Evolutionary conservation across 73 alveolate species (phyloP).

Genomic region (Uronychia binucleata): DNA sequence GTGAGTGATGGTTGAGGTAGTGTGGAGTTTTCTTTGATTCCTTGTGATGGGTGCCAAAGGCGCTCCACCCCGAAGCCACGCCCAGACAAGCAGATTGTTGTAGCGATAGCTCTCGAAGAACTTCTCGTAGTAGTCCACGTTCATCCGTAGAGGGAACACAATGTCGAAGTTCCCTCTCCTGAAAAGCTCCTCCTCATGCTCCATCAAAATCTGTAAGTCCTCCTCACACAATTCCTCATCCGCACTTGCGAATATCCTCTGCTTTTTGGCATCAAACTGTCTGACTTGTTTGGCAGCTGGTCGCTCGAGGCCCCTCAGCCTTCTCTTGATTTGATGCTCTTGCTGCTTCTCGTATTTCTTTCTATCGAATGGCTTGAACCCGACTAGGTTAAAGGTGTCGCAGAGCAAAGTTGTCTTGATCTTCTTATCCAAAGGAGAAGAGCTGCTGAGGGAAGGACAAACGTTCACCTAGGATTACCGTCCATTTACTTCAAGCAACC

Average conservation of each 20-base stretch:
- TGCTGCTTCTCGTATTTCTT: conserved; percentile 49
- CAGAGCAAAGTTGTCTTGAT: conserved; percentile 85
- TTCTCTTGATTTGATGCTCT: background rate
- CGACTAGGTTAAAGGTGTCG: conserved; percentile 85
- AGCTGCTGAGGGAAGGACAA: conserved; percentile 86
- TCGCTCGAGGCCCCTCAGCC: background rate
- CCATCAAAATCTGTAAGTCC: background rate
- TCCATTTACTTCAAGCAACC: conserved; percentile 83
- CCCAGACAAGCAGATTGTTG: conserved; percentile 16
- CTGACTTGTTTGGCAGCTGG: background rate
- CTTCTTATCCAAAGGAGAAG: conserved; percentile 87
- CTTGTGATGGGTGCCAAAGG: background rate
- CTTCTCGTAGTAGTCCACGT: conserved; percentile 62
- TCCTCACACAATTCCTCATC: background rate
- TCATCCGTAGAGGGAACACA: conserved; percentile 65
- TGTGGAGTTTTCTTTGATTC: background rate
- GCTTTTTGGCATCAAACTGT: background rate
- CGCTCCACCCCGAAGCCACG: background rate
- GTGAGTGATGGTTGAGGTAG: too few species aligned
- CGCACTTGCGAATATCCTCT: background rate
- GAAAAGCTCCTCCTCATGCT: conserved; percentile 44
- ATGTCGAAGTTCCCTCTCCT: conserved; percentile 61
- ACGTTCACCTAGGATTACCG: conserved; percentile 58
- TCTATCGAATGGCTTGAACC: conserved; percentile 86
- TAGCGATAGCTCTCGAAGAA: conserved; percentile 40